These are phyloP conservation scores for Earliella scabrosa DNA, from an alignment of 1,284 basidiomycete species.

Conservation along the genomic window DNA sequence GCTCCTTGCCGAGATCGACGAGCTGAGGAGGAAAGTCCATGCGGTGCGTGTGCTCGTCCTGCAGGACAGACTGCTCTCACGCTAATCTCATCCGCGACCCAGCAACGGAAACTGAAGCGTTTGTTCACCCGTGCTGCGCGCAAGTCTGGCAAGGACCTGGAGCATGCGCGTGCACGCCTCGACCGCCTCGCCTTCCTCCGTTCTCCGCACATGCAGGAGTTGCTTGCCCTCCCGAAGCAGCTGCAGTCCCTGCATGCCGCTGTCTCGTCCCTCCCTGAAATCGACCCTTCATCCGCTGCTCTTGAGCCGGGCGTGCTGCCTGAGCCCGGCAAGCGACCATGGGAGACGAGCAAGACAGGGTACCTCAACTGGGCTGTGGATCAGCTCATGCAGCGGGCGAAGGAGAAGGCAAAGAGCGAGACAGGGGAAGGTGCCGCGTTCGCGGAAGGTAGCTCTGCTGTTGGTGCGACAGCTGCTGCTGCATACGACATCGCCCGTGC, in stretches of 20 bases:
- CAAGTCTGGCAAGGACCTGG: constrained; percentile 47
- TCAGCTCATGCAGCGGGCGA: constrained; percentile 54
- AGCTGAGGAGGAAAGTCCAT: constrained; percentile 58
- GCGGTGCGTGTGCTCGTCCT: constrained; percentile 48
- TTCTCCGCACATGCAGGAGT: constrained; percentile 34
- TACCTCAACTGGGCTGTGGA: constrained; percentile 72
- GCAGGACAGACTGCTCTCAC: background rate
- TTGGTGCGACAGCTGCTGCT: constrained; percentile 28
- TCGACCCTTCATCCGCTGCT: constrained; percentile 48
- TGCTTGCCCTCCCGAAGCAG: constrained; percentile 28
- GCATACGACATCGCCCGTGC: constrained; percentile 29
- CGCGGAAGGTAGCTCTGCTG: constrained; percentile 31
- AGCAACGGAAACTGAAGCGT: constrained; percentile 70
- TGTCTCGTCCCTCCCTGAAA: constrained; percentile 53
- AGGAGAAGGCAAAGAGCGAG: constrained; percentile 39
- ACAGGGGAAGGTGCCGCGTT: constrained; percentile 12
- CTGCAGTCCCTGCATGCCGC: constrained; percentile 46
- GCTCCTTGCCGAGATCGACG: constrained; percentile 64
- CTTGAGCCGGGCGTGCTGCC: constrained; percentile 42
- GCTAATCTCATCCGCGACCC: background rate
- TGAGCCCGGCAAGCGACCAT: constrained; percentile 69
- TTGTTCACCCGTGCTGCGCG: constrained; percentile 51
- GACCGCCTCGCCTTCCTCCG: constrained; percentile 51
- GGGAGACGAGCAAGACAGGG: constrained; percentile 70
- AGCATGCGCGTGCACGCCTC: constrained; percentile 47